Evolutionary conservation across 495 filamentous ascomycete species (phyloP).

Genomic region (Xylaria nigripes): DNA sequence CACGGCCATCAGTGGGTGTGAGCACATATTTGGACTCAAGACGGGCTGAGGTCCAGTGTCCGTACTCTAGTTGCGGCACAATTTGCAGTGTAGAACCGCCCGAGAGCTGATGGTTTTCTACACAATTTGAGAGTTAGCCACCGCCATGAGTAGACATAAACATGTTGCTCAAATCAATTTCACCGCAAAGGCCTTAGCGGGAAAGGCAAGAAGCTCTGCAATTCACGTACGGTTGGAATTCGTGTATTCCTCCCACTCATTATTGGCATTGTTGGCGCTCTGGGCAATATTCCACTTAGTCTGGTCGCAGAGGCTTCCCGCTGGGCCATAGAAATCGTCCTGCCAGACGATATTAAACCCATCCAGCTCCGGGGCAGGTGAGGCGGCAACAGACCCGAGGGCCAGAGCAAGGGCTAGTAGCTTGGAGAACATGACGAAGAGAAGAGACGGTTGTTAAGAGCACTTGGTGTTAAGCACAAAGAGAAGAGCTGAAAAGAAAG

Average conservation of each 20-base stretch:
- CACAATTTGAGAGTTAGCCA: neutral
- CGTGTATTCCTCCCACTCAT: constrained; percentile 38
- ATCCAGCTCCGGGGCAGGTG: constrained; percentile 23
- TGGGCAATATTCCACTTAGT: constrained; percentile 38
- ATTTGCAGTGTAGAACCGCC: constrained; percentile 39
- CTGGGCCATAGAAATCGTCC: constrained; percentile 32
- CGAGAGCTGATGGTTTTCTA: constrained; percentile 33
- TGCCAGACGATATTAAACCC: constrained; percentile 31
- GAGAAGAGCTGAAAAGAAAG: neutral
- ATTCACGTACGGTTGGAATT: constrained; percentile 13
- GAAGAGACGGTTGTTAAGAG: neutral
- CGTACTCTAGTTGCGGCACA: constrained; percentile 33
- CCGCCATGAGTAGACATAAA: neutral
- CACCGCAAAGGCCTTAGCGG: neutral
- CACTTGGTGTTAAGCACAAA: neutral
- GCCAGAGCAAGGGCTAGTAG: constrained; percentile 17
- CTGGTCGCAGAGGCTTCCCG: constrained; percentile 22
- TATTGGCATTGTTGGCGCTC: constrained; percentile 29
- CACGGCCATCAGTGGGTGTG: constrained; percentile 30
- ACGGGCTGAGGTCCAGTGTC: constrained; percentile 42
- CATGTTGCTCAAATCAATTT: neutral
- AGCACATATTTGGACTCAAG: constrained; percentile 40
- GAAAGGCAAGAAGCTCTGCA: neutral
- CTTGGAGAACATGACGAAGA: constrained; percentile 49
- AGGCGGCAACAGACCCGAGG: constrained; percentile 22